Evolutionary conservation across 2,329 filamentous ascomycete genomes (phyloP), one percentile per base, ranked within the genome.

Genomic region (Berkeleyomyces basicola): DNA sequence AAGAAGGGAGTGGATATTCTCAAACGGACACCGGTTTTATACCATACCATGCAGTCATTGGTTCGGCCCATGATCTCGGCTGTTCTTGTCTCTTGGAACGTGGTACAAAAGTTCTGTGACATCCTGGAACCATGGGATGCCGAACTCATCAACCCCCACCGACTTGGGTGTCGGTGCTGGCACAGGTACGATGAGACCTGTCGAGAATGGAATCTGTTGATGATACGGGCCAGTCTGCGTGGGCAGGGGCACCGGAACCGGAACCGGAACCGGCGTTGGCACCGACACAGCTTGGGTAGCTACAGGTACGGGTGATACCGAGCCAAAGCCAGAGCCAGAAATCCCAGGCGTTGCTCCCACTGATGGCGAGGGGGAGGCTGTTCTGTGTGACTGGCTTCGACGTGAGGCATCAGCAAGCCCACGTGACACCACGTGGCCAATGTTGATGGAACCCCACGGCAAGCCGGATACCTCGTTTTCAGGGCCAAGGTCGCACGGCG

Each of bases 401-500:
- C 73, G 72, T 67, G 76, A 77, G 64, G 76, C 73, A 6, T 72
- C 72, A 67, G 80, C 78, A 68, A 80, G 78, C 55, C 80, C 80
- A 59, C 75, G 73, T 6, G 76, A 71, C 0, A 82, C 71, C 36
- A 81, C 74, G 67, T 78, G 77, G 46, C 75, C 78, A 72, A 89
- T 77, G 65, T 79, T 86, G 66, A 88, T 72, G 23, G 84, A 80
- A 43, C 87, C 87, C 87, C 86, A 90, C 0, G 86, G 86, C 2
- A 89, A 74, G 0, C 86, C 86, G 0, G 84, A 83, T 2, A 82
- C 76, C 10, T 79, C 76, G 43, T 74, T 68, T 58, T 80, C 78
- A 43, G 64, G 72, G 72, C 55, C 60, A 43, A 87, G 75, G 47
- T 86, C 82, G 11, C 76, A 74, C 3, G 82, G 75, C 23, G 79